Conservation (phyloP, 2,329 filamentous ascomycete species). For the Paraphoma sp. region DNA sequence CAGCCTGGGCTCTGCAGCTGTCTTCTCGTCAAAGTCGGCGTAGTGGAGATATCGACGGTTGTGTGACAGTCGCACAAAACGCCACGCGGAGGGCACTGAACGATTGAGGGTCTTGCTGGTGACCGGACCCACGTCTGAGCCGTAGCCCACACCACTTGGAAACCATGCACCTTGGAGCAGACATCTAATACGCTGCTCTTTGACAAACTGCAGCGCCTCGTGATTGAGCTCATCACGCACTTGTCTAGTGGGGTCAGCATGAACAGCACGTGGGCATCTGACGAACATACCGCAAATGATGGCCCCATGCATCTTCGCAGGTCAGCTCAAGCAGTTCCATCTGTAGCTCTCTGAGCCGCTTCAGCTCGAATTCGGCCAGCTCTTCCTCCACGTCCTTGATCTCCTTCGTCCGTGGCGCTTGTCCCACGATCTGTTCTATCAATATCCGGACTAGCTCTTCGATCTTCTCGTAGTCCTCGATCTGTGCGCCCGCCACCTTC, state of each 20-base stretch:
- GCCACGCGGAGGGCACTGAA: conserved; percentile 67
- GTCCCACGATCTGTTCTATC: conserved; percentile 86
- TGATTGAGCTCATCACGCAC: conserved; percentile 91
- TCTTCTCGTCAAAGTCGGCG: conserved; percentile 76
- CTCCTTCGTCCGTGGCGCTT: conserved; percentile 80
- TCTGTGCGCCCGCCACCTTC: conserved; percentile 85
- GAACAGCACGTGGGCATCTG: conserved; percentile 1
- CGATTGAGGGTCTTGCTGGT: conserved; percentile 51
- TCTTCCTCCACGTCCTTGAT: conserved; percentile 90
- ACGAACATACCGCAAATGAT: conserved; percentile 69
- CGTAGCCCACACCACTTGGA: conserved; percentile 59
- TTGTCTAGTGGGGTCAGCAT: conserved; percentile 57
- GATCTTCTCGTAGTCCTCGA: conserved; percentile 92
- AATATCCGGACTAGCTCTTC: conserved; percentile 89
- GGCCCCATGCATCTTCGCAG: conserved; percentile 94
- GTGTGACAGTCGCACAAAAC: conserved; percentile 87
- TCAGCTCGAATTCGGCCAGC: conserved; percentile 80
- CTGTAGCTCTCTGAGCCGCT: conserved; percentile 80
- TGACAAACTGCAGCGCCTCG: conserved; percentile 94
- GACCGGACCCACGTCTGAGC: conserved; percentile 54
- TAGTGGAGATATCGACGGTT: conserved; percentile 92
- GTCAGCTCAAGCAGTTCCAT: conserved; percentile 91
- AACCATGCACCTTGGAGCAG: conserved; percentile 93
- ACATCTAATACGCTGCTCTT: conserved; percentile 92
- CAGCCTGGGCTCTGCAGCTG: conserved; percentile 70